Base-by-base conservation (phyloP, 2,329 filamentous ascomycete genomes). In the Teratosphaeria destructans region DNA sequence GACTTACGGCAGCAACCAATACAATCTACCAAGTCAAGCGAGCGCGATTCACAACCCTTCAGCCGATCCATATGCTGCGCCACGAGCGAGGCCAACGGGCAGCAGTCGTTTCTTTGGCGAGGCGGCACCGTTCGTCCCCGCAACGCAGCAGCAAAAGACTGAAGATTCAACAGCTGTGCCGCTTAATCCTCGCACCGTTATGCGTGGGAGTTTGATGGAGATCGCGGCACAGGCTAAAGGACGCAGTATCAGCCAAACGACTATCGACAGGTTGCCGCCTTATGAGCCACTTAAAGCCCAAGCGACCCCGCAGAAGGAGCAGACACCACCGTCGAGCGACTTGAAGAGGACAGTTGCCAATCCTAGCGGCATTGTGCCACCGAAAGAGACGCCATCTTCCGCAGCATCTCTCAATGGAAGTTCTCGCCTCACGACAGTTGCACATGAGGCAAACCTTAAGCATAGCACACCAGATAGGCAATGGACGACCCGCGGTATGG, bases 401-500 rank as follows among this genome's bases (percentile, higher is more conserved):
- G 27, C 53, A 32, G 34, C 27, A 14, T 54, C 53, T 32, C 5
- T 32, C 19, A 34, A 4, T 53, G 26, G 47, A 29, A 19, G 23
- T n/a, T 27, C n/a, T 39, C 55, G 43, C 16, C 5, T 57, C 35
- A 52, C 39, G 37, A 26, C 26, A 12, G 14, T 35, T 37, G 47
- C 16, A n/a, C n/a, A 37, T 27, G 49, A 56, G 5, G 55, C 52
- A 7, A 60, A 60, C n/a, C 63, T 73, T 1, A 61, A 63, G 3
- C 67, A 67, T 57, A 72, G 69, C 54, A 70, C 70, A 49, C 68
- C 67, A 14, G 70, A 72, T 59, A 63, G 37, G 2, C 27, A 39
- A n/a, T 59, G 57, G 56, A 60, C 56, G 23, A 29, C n/a, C 14
- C 56, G 27, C 11, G 54, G 19, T n/a, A 19, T 49, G n/a, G 43